Evolutionary conservation across 495 filamentous ascomycete species (phyloP).

Genomic region (Podospora fimiseda): DNA sequence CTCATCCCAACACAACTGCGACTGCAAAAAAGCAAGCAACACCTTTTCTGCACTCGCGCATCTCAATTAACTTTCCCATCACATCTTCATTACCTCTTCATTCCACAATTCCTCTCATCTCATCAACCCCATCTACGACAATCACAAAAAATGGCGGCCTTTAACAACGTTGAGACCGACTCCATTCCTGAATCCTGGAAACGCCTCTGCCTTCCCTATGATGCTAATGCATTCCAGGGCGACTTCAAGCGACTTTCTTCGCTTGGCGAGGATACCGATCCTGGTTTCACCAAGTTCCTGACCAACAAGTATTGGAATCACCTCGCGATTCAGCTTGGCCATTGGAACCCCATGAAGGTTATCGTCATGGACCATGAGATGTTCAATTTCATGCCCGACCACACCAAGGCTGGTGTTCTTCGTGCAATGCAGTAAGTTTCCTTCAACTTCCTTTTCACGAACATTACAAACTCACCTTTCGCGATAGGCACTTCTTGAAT

Average conservation of each 20-base stretch:
- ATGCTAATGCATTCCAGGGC: not conserved
- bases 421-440: conserved; percentile 10
- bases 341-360: conserved; percentile 16
- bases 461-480: not conserved
- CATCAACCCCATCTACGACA: not conserved
- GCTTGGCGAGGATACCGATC: not conserved
- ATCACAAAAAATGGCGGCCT: not conserved
- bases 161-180: not conserved
- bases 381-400: conserved; percentile 2
- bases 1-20: not conserved
- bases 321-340: conserved; percentile 15
- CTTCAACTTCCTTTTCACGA: not conserved
- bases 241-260: not conserved
- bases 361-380: conserved; percentile 13
- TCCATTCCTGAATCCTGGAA: not conserved
- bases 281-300: not conserved
- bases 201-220: not conserved
- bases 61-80: not conserved
- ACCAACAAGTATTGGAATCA: conserved; percentile 14
- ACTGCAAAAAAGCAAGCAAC: not conserved
- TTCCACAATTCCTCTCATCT: not conserved
- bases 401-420: conserved; percentile 5
- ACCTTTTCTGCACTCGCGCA: too few relatives aligned
- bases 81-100: not conserved
- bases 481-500: conserved; percentile 3